Evolutionary conservation across 495 filamentous ascomycete species (phyloP), one percentile per base, ranked within the genome.

Genomic region (Bathelium albidoporum): DNA sequence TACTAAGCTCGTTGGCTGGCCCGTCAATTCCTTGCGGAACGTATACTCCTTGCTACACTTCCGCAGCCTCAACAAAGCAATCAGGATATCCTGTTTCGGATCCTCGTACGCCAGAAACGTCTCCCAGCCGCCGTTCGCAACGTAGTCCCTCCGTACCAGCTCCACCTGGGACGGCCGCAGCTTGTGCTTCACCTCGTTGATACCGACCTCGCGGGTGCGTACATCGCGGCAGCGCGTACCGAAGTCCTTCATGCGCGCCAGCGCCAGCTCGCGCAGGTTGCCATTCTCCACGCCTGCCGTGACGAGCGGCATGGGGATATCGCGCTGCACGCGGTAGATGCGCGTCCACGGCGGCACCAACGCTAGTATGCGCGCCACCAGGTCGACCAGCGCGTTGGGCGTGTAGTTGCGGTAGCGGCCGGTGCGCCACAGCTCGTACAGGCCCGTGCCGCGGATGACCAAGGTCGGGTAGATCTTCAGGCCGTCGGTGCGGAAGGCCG

Each of bases 131-230:
- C 87, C 89, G 72, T 97, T 98, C 61, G 94, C 94, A 0, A 85
- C 80, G 73, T 98, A 98, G 78, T 98, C 94, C 52, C 94, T 84
- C 31, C 94, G 88, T n/a, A 97, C 86, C 39, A 97, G 86, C 79
- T 98, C 94, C 62, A 98, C 89, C 75, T 98, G 94, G 64, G 89
- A 91, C 0, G 94, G 94, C 9, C 94, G 84, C 67, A 97, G 96
- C 79, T 96, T 97, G 78, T 98, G 85, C 76, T 97, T 97, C 64
- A 98, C 92, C 75, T 98, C 94, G 73, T 97, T 97, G 76, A 98
- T 90, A 58, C 94, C 94, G 61, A 98, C 94, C 77, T 98, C 94
- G 58, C 94, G 86, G 1, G 94, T 97, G 16, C 94, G 88, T n/a
- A 98, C 95, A 69, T 98, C 94, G 63, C 94, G 90, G 73, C 94